Evolutionary conservation across 257 asterid genomes (phyloP), one percentile per base, ranked within the genome.

Genomic region (Scutellaria galericulata): DNA sequence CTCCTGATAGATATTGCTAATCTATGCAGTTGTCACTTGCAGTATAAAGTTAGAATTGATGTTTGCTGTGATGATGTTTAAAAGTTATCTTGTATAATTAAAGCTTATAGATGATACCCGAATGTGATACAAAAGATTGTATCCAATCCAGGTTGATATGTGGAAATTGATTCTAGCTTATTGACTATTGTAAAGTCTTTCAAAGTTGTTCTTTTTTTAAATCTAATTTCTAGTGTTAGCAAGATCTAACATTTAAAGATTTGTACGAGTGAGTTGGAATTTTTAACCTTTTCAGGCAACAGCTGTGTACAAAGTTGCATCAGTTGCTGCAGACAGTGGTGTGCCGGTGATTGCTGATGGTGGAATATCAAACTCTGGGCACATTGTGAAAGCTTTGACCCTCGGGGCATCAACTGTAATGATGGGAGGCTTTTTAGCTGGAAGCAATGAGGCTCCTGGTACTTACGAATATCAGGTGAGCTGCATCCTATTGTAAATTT

Each of bases 381-480:
- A 93, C 80, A 86, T 93, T 62, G 98, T 91, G 64, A 93, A 93
- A 83, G 98, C 98, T 66, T 72, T 93, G 76, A 81, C 86, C 52
- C 88, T 90, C 7, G 98, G 98, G n/a, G 98, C 98, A 72, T 93
- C 98, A 35, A 90, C 98, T 56, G 85, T 85, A 2, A 93, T 93
- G 98, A 90, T 89, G 90, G 91, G 98, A 65, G 88, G 96, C 83
- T 89, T 93, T 85, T 78, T 93, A 78, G 97, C 96, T 18, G 98
- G 98, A 72, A 91, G 97, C 74, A 79, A 11, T 66, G 98, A 93
- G 81, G 93, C 98, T 79, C 97, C 96, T 54, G 97, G 97, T 8
- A 70, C 78, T 24, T 91, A 91, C 37, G 86, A 83, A 76, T 24
- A 77, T 78, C 84, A 89, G 98, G 98, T 93, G 58, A 58, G 58